Conservation (phyloP, 2,329 filamentous ascomycete genomes). For the Furcasterigmium sp. region DNA sequence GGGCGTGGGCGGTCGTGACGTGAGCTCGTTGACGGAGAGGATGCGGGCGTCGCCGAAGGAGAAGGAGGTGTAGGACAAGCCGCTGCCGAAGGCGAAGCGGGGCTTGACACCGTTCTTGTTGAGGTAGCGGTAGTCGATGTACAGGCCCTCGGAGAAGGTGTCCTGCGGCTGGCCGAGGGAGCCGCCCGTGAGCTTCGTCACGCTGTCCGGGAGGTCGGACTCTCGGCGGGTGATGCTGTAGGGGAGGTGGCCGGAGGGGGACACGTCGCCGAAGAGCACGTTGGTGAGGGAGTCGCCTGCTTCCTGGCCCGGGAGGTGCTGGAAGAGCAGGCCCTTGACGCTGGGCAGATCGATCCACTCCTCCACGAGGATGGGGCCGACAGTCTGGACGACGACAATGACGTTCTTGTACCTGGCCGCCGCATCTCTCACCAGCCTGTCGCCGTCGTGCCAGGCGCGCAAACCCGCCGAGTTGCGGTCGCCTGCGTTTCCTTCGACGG, state of each 20-base stretch:
- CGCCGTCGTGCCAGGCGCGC: conserved; percentile 72
- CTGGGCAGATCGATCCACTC: conserved; percentile 72
- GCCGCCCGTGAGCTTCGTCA: conserved; percentile 32
- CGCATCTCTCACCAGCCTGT: conserved; percentile 67
- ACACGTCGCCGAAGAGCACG: conserved; percentile 72
- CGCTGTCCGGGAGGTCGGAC: conserved; percentile 64
- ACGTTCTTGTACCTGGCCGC: conserved; percentile 50
- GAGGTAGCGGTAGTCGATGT: conserved; percentile 87
- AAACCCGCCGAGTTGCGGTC: conserved; percentile 64
- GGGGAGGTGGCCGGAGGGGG: conserved; percentile 73
- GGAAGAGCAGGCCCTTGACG: conserved; percentile 74
- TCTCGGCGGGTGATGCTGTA: conserved; percentile 75
- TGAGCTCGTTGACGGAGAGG: conserved; percentile 37
- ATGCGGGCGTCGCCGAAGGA: conserved; percentile 49
- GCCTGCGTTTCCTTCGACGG: conserved; percentile 55
- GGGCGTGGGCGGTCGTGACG: conserved; percentile 25
- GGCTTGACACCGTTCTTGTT: conserved; percentile 71
- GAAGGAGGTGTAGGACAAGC: conserved; percentile 76
- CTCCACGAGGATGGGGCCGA: conserved; percentile 78
- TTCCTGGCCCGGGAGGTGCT: conserved; percentile 84
- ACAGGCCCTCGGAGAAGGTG: conserved; percentile 76
- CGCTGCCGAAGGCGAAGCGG: conserved; percentile 81
- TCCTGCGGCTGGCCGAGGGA: conserved; percentile 73
- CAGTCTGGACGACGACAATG: conserved; percentile 81
- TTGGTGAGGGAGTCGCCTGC: conserved; percentile 78